Evolutionary conservation across 75 land plant species (phyloP).

Genomic region (Chamaecyparis obtusa): DNA sequence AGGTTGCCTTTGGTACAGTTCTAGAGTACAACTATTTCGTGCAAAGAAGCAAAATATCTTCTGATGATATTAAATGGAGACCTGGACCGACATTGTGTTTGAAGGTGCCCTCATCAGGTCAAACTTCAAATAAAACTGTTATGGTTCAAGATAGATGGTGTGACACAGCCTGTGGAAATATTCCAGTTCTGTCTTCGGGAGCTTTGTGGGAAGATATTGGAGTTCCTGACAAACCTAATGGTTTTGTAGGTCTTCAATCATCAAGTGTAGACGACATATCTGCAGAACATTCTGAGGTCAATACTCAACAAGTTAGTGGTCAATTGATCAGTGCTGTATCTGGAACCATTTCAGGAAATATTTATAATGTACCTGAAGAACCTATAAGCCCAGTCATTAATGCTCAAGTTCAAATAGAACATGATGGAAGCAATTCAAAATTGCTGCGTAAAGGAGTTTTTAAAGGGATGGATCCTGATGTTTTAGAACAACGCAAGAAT

Average conservation of each 20-base stretch:
- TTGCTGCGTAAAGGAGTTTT: neutral
- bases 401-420: constrained; percentile 7
- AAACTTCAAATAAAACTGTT: constrained; percentile 15
- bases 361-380: constrained; percentile 10
- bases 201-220: constrained; percentile 37
- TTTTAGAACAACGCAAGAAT: neutral
- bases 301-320: constrained; percentile 18
- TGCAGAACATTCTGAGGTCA: neutral
- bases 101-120: constrained; percentile 21
- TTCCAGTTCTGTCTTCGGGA: constrained; percentile 23
- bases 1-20: constrained; percentile 52
- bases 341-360: constrained; percentile 58
- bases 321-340: constrained; percentile 41
- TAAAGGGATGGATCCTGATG: neutral
- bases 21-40: constrained; percentile 66
- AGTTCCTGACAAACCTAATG: constrained; percentile 1
- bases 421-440: neutral
- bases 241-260: constrained; percentile 10
- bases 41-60: constrained; percentile 23
- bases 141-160: constrained; percentile 49
- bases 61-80: constrained; percentile 44
- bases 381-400: neutral
- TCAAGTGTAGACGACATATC: constrained; percentile 24
- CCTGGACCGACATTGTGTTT: constrained; percentile 53
- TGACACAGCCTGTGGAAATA: constrained; percentile 9